Percentiles rank a stretch among this genome's conserved stretches.
Conservation (phyloP, 1,139 yeast genomes). For the Suhomyces terraborum region DNA sequence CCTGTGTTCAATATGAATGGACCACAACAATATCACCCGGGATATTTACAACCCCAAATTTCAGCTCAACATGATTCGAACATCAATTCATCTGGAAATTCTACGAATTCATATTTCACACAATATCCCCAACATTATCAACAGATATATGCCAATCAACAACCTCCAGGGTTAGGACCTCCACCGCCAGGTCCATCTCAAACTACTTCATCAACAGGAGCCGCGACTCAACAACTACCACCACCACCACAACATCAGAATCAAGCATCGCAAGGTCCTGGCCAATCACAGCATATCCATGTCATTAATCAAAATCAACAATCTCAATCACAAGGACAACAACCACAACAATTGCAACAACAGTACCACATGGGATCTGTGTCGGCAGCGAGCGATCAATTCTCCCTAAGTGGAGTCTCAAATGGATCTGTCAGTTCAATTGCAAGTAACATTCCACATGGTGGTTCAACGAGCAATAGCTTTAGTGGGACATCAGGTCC, state of each 20-base stretch:
- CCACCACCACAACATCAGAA: slow-evolving; percentile 5
- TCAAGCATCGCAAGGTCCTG: slow-evolving; percentile 10
- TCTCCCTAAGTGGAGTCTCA: slow-evolving; percentile 12
- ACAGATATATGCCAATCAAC: slow-evolving; percentile 12
- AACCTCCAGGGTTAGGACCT: no score
- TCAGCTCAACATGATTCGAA: slow-evolving; percentile 10
- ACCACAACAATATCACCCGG: slow-evolving; percentile 16
- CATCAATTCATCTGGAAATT: background rate
- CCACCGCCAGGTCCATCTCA: no score
- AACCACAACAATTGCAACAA: slow-evolving; percentile 9
- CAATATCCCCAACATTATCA: slow-evolving; percentile 16
- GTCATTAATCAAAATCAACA: background rate
- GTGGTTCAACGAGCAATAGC: slow-evolving; percentile 11
- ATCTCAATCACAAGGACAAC: slow-evolving; percentile 8
- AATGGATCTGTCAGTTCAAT: slow-evolving; percentile 15
- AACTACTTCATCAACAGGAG: no score
- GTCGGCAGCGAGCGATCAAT: slow-evolving; percentile 13
- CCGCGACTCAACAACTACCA: background rate
- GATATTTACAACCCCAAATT: slow-evolving; percentile 11
- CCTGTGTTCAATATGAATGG: slow-evolving; percentile 16
- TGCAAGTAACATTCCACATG: slow-evolving; percentile 9
- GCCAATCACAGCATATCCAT: slow-evolving; percentile 6
- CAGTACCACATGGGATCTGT: slow-evolving; percentile 12
- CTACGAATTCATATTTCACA: slow-evolving; percentile 7
- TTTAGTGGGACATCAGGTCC: slow-evolving; percentile 10